Base-by-base conservation (phyloP, 2,329 filamentous ascomycete species). In the Verticillium dahliae region DNA sequence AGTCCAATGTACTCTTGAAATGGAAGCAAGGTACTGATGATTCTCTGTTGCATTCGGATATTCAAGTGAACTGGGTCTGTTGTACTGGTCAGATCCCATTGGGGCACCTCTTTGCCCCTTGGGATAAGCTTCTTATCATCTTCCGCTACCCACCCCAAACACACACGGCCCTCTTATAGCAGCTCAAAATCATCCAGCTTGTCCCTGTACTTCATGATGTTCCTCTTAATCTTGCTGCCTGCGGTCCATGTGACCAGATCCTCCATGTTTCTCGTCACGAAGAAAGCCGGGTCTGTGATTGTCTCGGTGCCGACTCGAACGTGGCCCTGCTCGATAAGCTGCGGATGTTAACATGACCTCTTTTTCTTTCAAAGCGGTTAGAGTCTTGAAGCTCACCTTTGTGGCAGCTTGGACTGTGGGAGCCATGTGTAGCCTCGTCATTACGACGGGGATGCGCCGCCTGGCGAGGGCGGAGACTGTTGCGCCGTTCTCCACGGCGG, bases 241-340 rank as follows among this genome's bases (percentile, higher is more conserved):
- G 96, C 91, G 10, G 94, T 89, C 94, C 94, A 98, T 0, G 94
- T 97, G 18, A 98, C 90, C 73, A 96, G 97, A 77, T 98, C 94
- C 77, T 98, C 94, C 84, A 96, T 91, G 64, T 87, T 90, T 66
- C 93, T 83, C 41, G 91, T 95, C 7, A 98, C 92, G 60, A 97
- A 76, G 70, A 92, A 97, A 0, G 92, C 93, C 31, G 52, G 88
- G 73, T 98, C 94, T 2, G 91, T 96, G 33, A 97, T 85, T 1
- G 93, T 90, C 71, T 97, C 92, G 0, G 92, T 93, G 13, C 94
- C 94, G 1, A 97, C 92, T 57, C 94, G 83, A 3, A 98, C 92
- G 73, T 97, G 93, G 6, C 94, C 94, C 72, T 97, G 92, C 80
- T 98, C 94, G 62, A 98, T 90, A 75, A 97, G 90, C 69, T 52